phyloP scores from a whole-genome alignment of 2,329 filamentous ascomycete species.

The Neopestalotiopsis rosae region DNA sequence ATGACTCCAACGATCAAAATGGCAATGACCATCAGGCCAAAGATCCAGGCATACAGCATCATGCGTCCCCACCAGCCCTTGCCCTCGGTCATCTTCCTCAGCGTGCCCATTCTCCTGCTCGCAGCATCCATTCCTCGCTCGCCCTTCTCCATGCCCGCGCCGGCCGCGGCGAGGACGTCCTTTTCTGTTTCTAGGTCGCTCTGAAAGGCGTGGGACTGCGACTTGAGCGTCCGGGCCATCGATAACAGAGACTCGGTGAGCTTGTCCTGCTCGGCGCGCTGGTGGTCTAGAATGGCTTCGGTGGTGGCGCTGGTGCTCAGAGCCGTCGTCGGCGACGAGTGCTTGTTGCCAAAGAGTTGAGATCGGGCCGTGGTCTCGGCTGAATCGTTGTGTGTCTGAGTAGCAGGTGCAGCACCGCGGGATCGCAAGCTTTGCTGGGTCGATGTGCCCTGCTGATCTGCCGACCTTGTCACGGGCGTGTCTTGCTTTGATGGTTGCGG shows the following conservation, averaged over 20 bases:
- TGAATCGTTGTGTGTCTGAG: conserved; percentile 14
- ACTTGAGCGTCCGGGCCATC: conserved; percentile 80
- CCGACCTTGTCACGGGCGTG: background rate
- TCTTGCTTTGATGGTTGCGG: conserved; percentile 15
- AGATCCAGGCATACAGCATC: conserved; percentile 84
- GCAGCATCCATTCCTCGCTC: conserved; percentile 78
- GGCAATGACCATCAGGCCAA: conserved; percentile 78
- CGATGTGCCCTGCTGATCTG: conserved; percentile 22
- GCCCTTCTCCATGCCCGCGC: conserved; percentile 78
- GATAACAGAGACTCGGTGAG: conserved; percentile 81
- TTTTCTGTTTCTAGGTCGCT: conserved; percentile 74
- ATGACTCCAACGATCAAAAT: conserved; percentile 83
- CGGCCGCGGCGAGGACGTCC: conserved; percentile 72
- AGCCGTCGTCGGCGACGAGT: conserved; percentile 38
- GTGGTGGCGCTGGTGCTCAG: conserved; percentile 56
- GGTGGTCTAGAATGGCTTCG: conserved; percentile 76
- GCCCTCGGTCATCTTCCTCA: conserved; percentile 84
- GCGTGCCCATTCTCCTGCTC: conserved; percentile 74
- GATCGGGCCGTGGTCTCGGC: conserved; percentile 38
- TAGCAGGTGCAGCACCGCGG: background rate
- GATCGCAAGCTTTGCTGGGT: conserved; percentile 38
- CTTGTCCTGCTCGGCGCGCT: conserved; percentile 82
- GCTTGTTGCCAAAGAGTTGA: conserved; percentile 49
- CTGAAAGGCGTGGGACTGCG: conserved; percentile 74
- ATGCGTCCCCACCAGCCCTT: conserved; percentile 86